Evolutionary conservation across 306 rosid species (phyloP).

Genomic region (Castanospermum australe): DNA sequence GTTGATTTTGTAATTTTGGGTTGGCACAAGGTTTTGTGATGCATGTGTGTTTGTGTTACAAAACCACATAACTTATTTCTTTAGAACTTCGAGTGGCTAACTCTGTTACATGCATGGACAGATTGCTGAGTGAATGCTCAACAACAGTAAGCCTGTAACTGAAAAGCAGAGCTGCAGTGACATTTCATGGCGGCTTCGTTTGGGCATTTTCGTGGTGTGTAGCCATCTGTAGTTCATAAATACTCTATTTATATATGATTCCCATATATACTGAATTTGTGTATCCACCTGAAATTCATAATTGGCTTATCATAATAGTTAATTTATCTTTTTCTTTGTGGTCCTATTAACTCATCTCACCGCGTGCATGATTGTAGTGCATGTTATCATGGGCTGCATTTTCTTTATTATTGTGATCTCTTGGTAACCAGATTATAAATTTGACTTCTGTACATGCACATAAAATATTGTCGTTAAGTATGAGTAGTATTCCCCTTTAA

Average conservation of each 20-base stretch:
- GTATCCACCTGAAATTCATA: conserved; percentile 10
- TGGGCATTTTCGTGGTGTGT: neutral
- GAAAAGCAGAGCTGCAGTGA: conserved; percentile 1
- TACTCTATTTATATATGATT: neutral
- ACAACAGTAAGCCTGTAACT: neutral
- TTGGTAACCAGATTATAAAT: neutral
- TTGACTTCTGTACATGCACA: conserved; percentile 17
- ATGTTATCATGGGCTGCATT: neutral
- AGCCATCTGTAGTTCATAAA: neutral
- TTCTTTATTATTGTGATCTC: neutral
- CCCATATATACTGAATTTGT: conserved; percentile 10
- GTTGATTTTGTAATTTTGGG: neutral
- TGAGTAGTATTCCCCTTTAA: neutral
- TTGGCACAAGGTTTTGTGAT: neutral
- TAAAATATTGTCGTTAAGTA: neutral
- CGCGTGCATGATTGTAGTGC: neutral
- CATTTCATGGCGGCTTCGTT: conserved; percentile 14
- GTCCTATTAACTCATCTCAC: neutral
- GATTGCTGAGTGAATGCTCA: conserved; percentile 60
- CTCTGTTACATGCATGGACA: conserved; percentile 25
- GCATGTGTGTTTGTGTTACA: neutral
- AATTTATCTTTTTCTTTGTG: neutral
- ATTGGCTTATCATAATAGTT: neutral
- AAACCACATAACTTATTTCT: neutral
- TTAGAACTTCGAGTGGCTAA: neutral